These are phyloP conservation scores for Aspergillus coremiiformis DNA, from an alignment of 495 filamentous ascomycete species.

Conservation along the genomic window DNA sequence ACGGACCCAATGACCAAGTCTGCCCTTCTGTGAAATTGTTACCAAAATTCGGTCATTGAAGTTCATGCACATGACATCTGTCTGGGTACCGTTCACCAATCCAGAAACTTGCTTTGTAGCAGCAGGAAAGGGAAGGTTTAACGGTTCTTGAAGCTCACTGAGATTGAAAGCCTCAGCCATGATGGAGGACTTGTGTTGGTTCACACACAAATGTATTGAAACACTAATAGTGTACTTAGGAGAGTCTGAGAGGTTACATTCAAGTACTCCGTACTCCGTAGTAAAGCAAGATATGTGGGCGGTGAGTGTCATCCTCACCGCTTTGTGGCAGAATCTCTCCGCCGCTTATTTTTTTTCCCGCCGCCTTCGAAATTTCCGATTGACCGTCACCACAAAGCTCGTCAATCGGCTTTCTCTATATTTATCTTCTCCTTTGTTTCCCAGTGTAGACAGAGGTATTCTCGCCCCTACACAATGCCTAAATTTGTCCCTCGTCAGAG, in stretches of 20 bases:
- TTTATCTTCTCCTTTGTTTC: constrained; percentile 3
- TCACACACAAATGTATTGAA: neutral
- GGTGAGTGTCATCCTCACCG: constrained; percentile 10
- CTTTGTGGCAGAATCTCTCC: constrained; percentile 14
- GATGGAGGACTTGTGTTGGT: neutral
- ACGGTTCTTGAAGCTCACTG: constrained; percentile 25
- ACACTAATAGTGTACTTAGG: too few relatives aligned
- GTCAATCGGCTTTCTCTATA: neutral
- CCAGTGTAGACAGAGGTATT: constrained; percentile 4
- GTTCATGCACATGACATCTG: constrained; percentile 59
- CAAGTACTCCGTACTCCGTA: too few relatives aligned
- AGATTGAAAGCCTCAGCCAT: constrained; percentile 30
- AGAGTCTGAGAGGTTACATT: too few relatives aligned
- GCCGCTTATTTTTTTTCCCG: constrained; percentile 16
- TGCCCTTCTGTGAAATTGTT: constrained; percentile 78
- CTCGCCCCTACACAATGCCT: constrained; percentile 44
- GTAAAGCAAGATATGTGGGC: constrained; percentile 6
- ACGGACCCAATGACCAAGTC: constrained; percentile 85
- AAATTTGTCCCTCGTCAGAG: constrained; percentile 74
- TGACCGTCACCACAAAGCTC: neutral
- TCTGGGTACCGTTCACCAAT: constrained; percentile 56
- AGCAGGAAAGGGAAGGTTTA: constrained; percentile 66
- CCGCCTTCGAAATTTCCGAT: neutral
- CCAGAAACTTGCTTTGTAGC: constrained; percentile 58
- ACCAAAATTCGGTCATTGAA: constrained; percentile 93